Conservation (phyloP, 768 basidiomycete species). For the Cantharellus cinnabarinus region DNA sequence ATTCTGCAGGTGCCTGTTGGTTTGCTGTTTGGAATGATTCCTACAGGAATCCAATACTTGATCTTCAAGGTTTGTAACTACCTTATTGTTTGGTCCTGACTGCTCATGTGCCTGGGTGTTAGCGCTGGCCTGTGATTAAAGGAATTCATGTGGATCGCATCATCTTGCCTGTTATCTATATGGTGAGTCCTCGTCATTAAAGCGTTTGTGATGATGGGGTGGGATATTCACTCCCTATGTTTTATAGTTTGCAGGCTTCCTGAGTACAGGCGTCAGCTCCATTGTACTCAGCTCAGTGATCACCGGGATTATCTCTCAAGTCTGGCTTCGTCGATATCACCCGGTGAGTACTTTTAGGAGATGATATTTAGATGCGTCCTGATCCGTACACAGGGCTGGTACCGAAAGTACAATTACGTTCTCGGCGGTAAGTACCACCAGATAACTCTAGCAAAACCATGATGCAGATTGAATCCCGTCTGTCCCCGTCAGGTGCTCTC, state of each 20-base stretch:
- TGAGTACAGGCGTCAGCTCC: conserved; percentile 37
- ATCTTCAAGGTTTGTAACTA: conserved; percentile 24
- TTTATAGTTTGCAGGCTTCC: conserved; percentile 4
- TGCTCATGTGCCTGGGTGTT: neutral
- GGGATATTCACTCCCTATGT: neutral
- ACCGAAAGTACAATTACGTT: neutral
- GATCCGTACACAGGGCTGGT: neutral
- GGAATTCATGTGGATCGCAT: conserved; percentile 28
- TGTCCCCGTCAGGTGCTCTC: conserved; percentile 26
- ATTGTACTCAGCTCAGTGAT: conserved; percentile 27
- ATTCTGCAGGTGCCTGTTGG: neutral
- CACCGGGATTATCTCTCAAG: conserved; percentile 36
- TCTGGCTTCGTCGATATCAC: conserved; percentile 33
- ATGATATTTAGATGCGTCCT: conserved; percentile 22
- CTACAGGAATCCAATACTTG: conserved; percentile 33
- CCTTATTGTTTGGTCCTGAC: neutral
- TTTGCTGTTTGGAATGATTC: conserved; percentile 29
- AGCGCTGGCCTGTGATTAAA: conserved; percentile 37
- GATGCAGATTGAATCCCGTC: neutral
- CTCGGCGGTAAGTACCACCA: neutral
- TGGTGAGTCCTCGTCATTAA: neutral
- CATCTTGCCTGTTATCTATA: conserved; percentile 23
- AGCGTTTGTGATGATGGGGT: too few relatives aligned
- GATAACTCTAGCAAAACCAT: neutral
- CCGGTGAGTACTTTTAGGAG: conserved; percentile 37